Base-by-base conservation (phyloP, 2,329 filamentous ascomycete genomes). In the Phoma sp. region DNA sequence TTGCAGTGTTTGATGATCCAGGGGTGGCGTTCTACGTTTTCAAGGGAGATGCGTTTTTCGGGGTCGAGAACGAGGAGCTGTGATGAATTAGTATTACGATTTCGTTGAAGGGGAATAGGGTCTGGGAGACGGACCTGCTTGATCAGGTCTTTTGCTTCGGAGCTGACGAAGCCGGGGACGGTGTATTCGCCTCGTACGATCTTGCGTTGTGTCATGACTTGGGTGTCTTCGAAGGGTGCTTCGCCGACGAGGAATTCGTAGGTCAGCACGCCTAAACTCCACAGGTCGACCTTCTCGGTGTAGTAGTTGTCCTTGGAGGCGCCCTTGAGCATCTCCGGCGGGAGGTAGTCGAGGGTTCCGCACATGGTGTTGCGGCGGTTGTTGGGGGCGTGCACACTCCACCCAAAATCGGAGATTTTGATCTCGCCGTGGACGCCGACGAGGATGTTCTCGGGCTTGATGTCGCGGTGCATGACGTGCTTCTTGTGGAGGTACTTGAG, bases 401-500 rank as follows among this genome's bases (percentile, higher is more conserved):
- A 99, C 42, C 95, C 93, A 71, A 98, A 99, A 76, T 99, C 95
- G 4, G 92, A 96, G 70, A 99, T 93, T 78, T 99, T 99, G 79
- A 99, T 93, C 81, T 99, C 95, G 62, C 93, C 95, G 72, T 98
- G 93, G 56, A 98, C 92, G 12, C 93, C 93, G 25, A 98, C 89
- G 18, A 98, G 84, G 61, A 98, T 98, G 70, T 98, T 98, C 78
- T 98, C 93, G 2, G 93, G 93, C 81, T 98, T 98, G 79, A 98
- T 98, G 68, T 98, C 93, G 54, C 93, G 85, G 77, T 98, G 93
- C 80, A 98, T 98, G 65, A 98, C 91, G 75, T 97, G 92, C 80
- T 98, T 98, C 74, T 92, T 92, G 80, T 97, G 93, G 38, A 97
- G 84, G 72, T 97, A 98, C 64, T 88, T 88, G 65, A 96, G 80